Base-by-base conservation (phyloP, 257 asterid genomes). In the Solanum pinnatisectum region DNA sequence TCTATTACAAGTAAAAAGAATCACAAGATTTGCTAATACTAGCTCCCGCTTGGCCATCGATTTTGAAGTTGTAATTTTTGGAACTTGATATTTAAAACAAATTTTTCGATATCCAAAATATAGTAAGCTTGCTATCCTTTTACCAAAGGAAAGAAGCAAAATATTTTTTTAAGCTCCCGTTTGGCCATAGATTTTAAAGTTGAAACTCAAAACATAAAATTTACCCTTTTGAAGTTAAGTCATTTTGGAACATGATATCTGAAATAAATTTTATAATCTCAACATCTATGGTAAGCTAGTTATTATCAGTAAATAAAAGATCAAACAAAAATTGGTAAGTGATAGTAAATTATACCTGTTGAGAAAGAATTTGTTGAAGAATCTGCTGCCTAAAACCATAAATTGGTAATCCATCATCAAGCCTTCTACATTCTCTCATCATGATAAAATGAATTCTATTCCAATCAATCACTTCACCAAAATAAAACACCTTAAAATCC, bases 381-480 rank as follows among this genome's bases (percentile, higher is more conserved):
- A 97, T 94, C 32, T 91, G 92, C 44, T 52, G 84, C 36, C 98
- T 88, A 87, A 84, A 92, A 72, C 95, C 92, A 72, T 91, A 97
- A 85, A 97, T 93, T 2, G 99, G 98, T 85, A 97, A 93, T 27
- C 99, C 98, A 90, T 93, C 95, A 40, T 94, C 96, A 86, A 97
- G 93, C 92, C 99, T 90, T 90, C 92, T 88, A 73, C 96, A 91
- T 78, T 97, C 99, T 92, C 99, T 97, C 92, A 83, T 91, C 90
- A 96, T 90, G 86, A 94, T 71, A 89, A 44, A 87, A 88, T 93
- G 92, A 87, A 97, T 88, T 89, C 89, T 93, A 90, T 76, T 90
- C 98, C 98, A 96, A 42, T 90, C 92, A 16, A 93, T 84, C 36
- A 89, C 93, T 32, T 91, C 85, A 20, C 86, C 93, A 10, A 95